Base-by-base conservation (phyloP, 2,329 filamentous ascomycete genomes). In the Byssoonygena ceratinophila region DNA sequence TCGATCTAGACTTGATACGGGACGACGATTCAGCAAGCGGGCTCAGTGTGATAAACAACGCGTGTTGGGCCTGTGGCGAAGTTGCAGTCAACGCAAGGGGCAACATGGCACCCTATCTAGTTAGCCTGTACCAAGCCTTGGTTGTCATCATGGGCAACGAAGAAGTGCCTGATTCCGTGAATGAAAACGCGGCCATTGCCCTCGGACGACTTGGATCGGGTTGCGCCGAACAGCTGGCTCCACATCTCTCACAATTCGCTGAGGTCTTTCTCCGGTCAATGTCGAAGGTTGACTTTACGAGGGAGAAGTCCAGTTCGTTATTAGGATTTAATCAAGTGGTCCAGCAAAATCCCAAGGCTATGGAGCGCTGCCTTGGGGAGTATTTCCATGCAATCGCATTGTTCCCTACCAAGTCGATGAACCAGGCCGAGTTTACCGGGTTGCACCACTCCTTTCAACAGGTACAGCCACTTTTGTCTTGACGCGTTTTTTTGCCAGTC, bases 31-130 rank as follows among this genome's bases (percentile, higher is more conserved):
- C 88, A 44, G 87, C 94, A 58, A 85, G 81, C 16, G 84, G 83
- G 12, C 96, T 95, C 67, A 88, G 89, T 55, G 90, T 97, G 27
- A 83, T 97, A 55, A 98, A 97, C 77, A 98, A 98, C 65, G 91
- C 92, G 20, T 97, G 91, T 72, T 98, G 92, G 92, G 94, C 90
- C 5, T 83, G 83, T 22, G 92, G 92, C 39, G 92, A 98, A 72
- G 92, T 97, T 56, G 82, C 89, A 14, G 82, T 95, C 68, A 83
- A 87, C 65, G 80, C 83, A 59, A 81, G 83, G 56, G 73, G 75
- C 27, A 81, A 78, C 51, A 86, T 96, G 80, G 77, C 77, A 1
- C 84, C 84, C 0, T 95, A 85, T 65, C 79, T 89, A 8, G 82
- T 86, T 20, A 80, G 85, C 56, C 74, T 98, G 14, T 82, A 94